Evolutionary conservation across 495 filamentous ascomycete genomes (phyloP), one percentile per base, ranked within the genome.

Genomic region (Durotheca rogersii): DNA sequence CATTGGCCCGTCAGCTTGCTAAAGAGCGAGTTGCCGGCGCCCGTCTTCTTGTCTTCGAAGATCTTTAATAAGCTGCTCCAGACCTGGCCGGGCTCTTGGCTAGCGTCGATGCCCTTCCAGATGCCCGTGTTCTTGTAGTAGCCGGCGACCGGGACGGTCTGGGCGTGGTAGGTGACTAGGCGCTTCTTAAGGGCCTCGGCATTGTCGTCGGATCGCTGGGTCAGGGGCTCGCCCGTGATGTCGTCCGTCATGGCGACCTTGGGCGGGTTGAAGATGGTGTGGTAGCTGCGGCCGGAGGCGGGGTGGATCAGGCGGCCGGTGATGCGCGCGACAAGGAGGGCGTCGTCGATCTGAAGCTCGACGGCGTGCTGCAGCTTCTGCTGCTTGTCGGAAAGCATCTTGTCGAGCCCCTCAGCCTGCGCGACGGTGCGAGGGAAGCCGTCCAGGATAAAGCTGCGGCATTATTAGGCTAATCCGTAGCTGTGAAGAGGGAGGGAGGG

Each of bases 181-280:
- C 93, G 86, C 85, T 97, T 99, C 80, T 88, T 91, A 40, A 99
- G 78, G 30, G 92, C 88, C n/a, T 92, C 92, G 58, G 88, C 91
- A 63, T 99, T 99, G 77, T 99, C 93, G 66, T 99, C 93, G 45
- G 84, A 88, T 55, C 93, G 86, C 76, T 97, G 93, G 67, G 97
- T 89, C 56, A 99, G 73, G 21, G 92, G 93, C 77, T 99, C 93
- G 65, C 93, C 94, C 11, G 94, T 96, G 47, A 97, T 66, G 65
- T 99, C 93, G 73, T 99, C 93, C 68, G 81, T 95, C 94, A 97
- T 97, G 49, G 79, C 46, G 51, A 81, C 72, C 80, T 95, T 94
- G 56, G 93, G 93, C n/a, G 93, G 94, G 82, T 96, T 96, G 84
- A 99, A 99, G 65, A 88, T 85, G 71, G 85, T 88, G 81, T 99